Conservation (phyloP, 192 early-diverging fungal species). For the Umbelopsis sp. region DNA sequence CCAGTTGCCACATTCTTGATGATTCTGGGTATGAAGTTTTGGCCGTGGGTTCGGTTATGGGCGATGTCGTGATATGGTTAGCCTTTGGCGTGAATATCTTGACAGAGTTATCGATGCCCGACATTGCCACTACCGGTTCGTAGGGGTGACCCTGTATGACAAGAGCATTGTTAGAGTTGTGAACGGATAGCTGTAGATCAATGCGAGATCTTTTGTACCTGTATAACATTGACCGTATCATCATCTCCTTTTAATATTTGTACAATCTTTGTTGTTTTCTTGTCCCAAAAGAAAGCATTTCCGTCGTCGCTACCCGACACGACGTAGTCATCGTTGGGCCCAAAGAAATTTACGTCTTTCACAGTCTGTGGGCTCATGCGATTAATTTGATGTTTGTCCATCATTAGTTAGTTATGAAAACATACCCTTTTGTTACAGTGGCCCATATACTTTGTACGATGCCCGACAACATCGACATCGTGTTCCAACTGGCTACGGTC, state of each 20-base stretch:
- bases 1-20: conserved; percentile 16
- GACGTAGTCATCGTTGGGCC: conserved; percentile 65
- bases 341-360: conserved; percentile 78
- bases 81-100: conserved; percentile 66
- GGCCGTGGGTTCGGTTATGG: background rate
- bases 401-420: background rate
- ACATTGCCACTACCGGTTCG: conserved; percentile 53
- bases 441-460: conserved; percentile 24
- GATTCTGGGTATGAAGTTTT: conserved; percentile 6
- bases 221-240: conserved; percentile 58
- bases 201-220: background rate
- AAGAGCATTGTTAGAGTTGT: background rate
- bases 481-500: conserved; percentile 8
- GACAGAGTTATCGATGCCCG: conserved; percentile 76
- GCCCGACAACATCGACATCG: conserved; percentile 23
- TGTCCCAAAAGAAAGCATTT: conserved; percentile 68
- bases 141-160: conserved; percentile 54
- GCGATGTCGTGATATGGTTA: conserved; percentile 3
- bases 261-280: conserved; percentile 55
- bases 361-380: conserved; percentile 52
- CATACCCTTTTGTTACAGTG: conserved; percentile 38
- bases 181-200: background rate
- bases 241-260: conserved; percentile 70
- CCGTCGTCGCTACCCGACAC: conserved; percentile 84
- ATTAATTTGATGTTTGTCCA: background rate